Evolutionary conservation across 2,329 filamentous ascomycete genomes (phyloP), one percentile per base, ranked within the genome.

Genomic region (Ophiosphaerella korrae): DNA sequence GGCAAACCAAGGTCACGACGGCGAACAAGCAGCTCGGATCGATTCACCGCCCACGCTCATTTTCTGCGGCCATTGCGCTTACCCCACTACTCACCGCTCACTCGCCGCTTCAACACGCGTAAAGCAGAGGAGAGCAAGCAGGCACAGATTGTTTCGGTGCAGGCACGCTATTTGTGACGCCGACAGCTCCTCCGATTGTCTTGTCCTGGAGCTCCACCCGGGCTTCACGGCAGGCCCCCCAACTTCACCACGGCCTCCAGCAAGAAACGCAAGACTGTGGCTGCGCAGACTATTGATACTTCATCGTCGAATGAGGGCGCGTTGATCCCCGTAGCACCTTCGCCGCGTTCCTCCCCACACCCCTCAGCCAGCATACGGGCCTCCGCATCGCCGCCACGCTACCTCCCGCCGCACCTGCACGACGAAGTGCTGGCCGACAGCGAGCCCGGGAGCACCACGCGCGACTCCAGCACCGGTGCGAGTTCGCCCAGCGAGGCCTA

Each of bases 331-430:
- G 53, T 64, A 60, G 62, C 54, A 26, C 40, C 26, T 29, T 72
- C 70, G 32, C 66, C 68, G 57, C 70, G 64, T 58, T 72, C 72
- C 52, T 74, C 72, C 60, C 71, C 73, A 55, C 71, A 69, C 45
- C 69, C 66, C 49, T 70, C 71, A 42, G 62, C 68, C 36, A 48
- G 21, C 38, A 24, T 31, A 26, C 12, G 34, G 12, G 24, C 42
- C 24, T 48, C 45, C 7, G 38, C 45, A n/a, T 37, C 64, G 16
- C 73, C 75, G 47, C 74, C 77, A 37, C 76, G 79, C 52, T 82
- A 79, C 67, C 75, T 84, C 48, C 82, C 82, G 53, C 78, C 81
- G 46, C 82, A 84, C 69, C 72, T 84, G 49, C 80, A 82, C 66
- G 76, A 78, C 68, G 80, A 82, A 67, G 75, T 81, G 46, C 62